Evolutionary conservation across 495 filamentous ascomycete species (phyloP).

Genomic region (Margaritispora aquatica): DNA sequence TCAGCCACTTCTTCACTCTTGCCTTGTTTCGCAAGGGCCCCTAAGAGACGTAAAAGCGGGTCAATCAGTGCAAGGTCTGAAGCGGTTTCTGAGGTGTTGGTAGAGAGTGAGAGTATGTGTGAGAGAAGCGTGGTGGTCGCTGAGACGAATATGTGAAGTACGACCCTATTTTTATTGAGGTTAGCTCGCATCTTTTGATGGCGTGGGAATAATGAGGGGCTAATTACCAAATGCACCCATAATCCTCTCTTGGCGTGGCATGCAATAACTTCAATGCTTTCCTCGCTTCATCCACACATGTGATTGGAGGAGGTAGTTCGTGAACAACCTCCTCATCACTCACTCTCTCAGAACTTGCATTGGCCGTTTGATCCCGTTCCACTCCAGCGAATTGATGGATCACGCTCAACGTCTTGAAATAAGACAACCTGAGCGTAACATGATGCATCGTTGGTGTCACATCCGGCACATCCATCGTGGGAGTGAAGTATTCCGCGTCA

Average conservation of each 20-base stretch:
- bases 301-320: slow-evolving; percentile 79
- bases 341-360: neutral
- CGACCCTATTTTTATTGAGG: slow-evolving; percentile 55
- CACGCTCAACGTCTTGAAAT: slow-evolving; percentile 1
- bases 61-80: slow-evolving; percentile 47
- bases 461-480: neutral
- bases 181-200: no score
- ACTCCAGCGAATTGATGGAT: slow-evolving; percentile 1
- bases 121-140: slow-evolving; percentile 88
- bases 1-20: slow-evolving; percentile 7
- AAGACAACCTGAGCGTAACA: slow-evolving; percentile 58
- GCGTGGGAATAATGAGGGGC: no score
- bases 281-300: slow-evolving; percentile 84
- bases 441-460: slow-evolving; percentile 39
- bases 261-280: slow-evolving; percentile 87
- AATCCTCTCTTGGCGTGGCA: slow-evolving; percentile 89
- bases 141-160: slow-evolving; percentile 94
- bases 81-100: slow-evolving; percentile 73
- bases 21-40: neutral
- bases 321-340: slow-evolving; percentile 25
- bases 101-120: slow-evolving; percentile 92
- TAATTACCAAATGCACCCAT: slow-evolving; percentile 93
- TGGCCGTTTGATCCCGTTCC: neutral
- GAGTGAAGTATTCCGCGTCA: neutral
- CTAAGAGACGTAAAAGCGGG: slow-evolving; percentile 9